These are phyloP conservation scores for Zoysia matrella DNA, from an alignment of 202 grass and related monocot species.

Conservation along the genomic window DNA sequence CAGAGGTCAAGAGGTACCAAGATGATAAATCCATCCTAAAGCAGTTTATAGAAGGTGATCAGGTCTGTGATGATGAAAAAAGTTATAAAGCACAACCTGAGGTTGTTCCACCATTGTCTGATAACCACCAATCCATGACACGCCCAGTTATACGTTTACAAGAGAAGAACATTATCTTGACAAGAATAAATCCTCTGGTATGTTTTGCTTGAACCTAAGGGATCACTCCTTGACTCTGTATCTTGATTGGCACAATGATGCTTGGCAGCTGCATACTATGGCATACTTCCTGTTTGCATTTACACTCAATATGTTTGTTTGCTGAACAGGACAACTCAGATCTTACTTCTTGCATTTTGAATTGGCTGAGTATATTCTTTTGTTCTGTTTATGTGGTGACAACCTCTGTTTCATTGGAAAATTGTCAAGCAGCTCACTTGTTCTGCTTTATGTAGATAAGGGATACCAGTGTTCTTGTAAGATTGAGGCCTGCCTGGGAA, in stretches of 20 bases:
- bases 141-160: constrained; percentile 97
- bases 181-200: constrained; percentile 95
- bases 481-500: constrained; percentile 92
- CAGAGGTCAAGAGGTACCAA: no score
- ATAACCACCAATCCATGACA: constrained; percentile 81
- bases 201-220: constrained; percentile 46
- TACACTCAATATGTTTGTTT: constrained; percentile 5
- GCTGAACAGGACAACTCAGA: no score
- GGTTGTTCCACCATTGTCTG: constrained; percentile 72
- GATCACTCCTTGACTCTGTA: constrained; percentile 6
- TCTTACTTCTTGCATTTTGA: not conserved
- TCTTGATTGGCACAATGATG: constrained; percentile 29
- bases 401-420: constrained; percentile 10
- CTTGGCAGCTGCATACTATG: constrained; percentile 6
- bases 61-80: no score
- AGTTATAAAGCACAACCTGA: no score
- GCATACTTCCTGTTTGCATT: constrained; percentile 8
- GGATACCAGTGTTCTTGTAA: constrained; percentile 96
- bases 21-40: no score
- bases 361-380: not conserved
- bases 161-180: constrained; percentile 90
- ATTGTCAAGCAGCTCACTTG: not conserved
- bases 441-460: constrained; percentile 71
- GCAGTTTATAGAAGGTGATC: no score
- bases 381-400: not conserved